Percentiles rank a stretch among this genome's conserved stretches.
These are phyloP conservation scores for Quercus tomentella DNA, from an alignment of 331 rosid genomes.

Conservation along the genomic window DNA sequence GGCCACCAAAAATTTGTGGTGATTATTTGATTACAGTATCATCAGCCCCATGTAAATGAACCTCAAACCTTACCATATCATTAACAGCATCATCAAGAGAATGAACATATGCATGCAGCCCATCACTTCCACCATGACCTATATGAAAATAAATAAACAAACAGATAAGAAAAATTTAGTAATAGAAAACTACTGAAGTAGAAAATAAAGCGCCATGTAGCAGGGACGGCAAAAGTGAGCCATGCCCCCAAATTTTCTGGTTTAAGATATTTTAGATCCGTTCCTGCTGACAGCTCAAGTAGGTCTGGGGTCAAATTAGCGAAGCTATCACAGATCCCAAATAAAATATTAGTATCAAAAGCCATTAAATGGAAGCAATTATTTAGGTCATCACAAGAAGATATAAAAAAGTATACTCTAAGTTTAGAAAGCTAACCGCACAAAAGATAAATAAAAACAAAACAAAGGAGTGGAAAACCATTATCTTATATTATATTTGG, in stretches of 20 bases:
- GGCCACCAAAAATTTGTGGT: not conserved
- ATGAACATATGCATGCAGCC: constrained; percentile 77
- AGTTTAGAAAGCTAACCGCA: not conserved
- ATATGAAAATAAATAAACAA: not conserved
- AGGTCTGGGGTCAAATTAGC: not conserved
- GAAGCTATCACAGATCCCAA: not conserved
- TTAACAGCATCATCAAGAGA: constrained; percentile 80
- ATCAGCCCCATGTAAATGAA: not conserved
- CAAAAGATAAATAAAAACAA: not conserved
- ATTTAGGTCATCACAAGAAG: not conserved
- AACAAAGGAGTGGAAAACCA: not conserved
- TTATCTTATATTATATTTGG: too few relatives aligned
- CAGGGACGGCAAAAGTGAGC: not conserved
- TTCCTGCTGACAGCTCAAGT: not conserved
- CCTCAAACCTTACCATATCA: constrained; percentile 54
- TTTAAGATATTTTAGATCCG: not conserved
- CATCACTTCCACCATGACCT: constrained; percentile 96
- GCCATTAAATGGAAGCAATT: not conserved
- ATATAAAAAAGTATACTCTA: not conserved
- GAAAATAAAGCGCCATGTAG: not conserved
- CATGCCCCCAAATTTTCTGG: not conserved
- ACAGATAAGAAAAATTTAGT: not conserved
- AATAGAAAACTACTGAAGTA: not conserved
- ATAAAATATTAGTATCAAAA: not conserved
- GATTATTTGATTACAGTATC: not conserved